Evolutionary conservation across 1,284 basidiomycete species (phyloP).

Genomic region (Ustilago curta): DNA sequence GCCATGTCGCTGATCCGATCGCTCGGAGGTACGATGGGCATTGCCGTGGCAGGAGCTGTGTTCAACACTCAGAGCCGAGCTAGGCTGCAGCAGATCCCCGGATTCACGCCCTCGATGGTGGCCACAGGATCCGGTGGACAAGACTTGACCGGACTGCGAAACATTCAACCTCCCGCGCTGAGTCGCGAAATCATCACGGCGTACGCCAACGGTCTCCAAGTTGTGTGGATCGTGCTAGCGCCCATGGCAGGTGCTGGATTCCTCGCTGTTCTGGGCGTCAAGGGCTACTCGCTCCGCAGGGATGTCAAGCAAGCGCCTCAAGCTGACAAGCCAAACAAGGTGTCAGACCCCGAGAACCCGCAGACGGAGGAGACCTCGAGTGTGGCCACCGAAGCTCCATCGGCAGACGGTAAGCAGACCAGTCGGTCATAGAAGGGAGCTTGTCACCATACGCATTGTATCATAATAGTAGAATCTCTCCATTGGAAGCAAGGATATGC

Average conservation of each 20-base stretch:
- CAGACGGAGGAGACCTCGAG: slow-evolving; percentile 6
- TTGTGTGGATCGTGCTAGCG: slow-evolving; percentile 77
- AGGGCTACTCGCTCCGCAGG: slow-evolving; percentile 50
- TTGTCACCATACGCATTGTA: background rate
- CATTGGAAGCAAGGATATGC: no score
- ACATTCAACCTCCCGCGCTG: slow-evolving; percentile 66
- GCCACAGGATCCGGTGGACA: slow-evolving; percentile 30
- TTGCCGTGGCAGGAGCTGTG: slow-evolving; percentile 56
- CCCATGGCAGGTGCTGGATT: slow-evolving; percentile 67
- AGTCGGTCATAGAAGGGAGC: background rate
- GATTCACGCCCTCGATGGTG: slow-evolving; percentile 27
- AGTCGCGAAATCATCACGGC: slow-evolving; percentile 75
- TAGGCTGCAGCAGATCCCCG: slow-evolving; percentile 26
- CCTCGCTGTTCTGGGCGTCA: slow-evolving; percentile 52
- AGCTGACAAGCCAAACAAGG: slow-evolving; percentile 20
- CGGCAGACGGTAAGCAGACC: background rate
- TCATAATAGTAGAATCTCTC: background rate
- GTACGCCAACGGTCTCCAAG: slow-evolving; percentile 77
- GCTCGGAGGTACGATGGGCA: slow-evolving; percentile 58
- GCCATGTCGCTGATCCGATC: slow-evolving; percentile 53
- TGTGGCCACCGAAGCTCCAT: background rate
- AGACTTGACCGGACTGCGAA: slow-evolving; percentile 38
- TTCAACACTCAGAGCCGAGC: slow-evolving; percentile 53
- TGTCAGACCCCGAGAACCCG: slow-evolving; percentile 27
- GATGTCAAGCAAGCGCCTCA: slow-evolving; percentile 33